Evolutionary conservation across 2,329 filamentous ascomycete species (phyloP).

Genomic region (Fusarium citri): DNA sequence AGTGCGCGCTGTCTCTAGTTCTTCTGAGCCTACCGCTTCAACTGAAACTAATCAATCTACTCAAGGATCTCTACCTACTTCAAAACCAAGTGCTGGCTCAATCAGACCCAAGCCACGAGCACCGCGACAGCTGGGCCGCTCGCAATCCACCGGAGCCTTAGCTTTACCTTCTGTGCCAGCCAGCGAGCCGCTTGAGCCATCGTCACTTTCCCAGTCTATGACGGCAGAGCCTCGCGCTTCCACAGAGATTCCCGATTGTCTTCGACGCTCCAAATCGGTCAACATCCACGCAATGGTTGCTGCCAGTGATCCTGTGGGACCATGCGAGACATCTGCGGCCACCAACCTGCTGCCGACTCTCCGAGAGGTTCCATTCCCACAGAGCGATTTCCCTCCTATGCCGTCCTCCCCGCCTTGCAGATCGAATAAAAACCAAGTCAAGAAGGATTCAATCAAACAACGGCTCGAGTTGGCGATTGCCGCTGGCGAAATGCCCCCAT

Average conservation of each 20-base stretch:
- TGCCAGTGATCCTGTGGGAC: slow-evolving; percentile 60
- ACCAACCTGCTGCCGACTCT: slow-evolving; percentile 35
- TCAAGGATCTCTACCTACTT: slow-evolving; percentile 29
- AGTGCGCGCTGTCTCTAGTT: slow-evolving; percentile 35
- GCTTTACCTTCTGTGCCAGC: slow-evolving; percentile 54
- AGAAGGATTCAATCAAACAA: slow-evolving; percentile 71
- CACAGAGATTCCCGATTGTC: slow-evolving; percentile 52
- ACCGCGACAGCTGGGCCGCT: slow-evolving; percentile 49
- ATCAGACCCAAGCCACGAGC: slow-evolving; percentile 31
- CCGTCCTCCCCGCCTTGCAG: slow-evolving; percentile 59
- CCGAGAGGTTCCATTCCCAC: slow-evolving; percentile 56
- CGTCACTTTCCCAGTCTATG: slow-evolving; percentile 52
- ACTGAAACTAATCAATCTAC: slow-evolving; percentile 33
- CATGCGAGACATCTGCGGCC: slow-evolving; percentile 40
- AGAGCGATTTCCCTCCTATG: slow-evolving; percentile 56
- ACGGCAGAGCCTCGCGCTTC: slow-evolving; percentile 33
- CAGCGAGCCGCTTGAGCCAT: slow-evolving; percentile 64
- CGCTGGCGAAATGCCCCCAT: slow-evolving; percentile 87
- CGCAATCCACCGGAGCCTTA: slow-evolving; percentile 54
- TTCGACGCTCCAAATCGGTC: slow-evolving; percentile 54
- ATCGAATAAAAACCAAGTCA: slow-evolving; percentile 72
- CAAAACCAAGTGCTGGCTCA: slow-evolving; percentile 19
- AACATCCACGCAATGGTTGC: slow-evolving; percentile 54
- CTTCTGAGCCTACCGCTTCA: slow-evolving; percentile 35
- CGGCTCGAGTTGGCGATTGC: slow-evolving; percentile 72